Conservation (phyloP, 352 stramenopile species). For the Lagenidium sp. region DNA sequence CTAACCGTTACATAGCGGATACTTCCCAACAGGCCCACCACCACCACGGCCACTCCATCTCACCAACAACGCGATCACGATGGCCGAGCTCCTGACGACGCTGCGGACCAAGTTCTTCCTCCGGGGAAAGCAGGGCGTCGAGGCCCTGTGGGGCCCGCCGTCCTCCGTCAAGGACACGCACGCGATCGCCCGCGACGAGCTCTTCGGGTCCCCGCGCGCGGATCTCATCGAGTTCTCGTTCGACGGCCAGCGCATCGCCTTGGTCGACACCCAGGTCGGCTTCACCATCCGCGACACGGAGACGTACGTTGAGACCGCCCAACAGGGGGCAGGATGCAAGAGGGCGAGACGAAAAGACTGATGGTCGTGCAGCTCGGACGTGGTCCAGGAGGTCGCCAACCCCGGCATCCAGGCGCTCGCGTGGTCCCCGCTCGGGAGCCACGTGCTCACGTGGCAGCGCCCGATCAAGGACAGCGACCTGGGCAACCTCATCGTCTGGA, state of each 20-base stretch:
- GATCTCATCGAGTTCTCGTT: slow-evolving; percentile 72
- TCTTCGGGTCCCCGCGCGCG: slow-evolving; percentile 29
- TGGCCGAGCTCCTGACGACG: slow-evolving; percentile 9
- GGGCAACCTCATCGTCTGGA: slow-evolving; percentile 84
- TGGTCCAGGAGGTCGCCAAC: slow-evolving; percentile 55
- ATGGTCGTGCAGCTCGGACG: slow-evolving; percentile 20
- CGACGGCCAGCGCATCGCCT: slow-evolving; percentile 54
- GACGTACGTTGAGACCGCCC: slow-evolving; percentile 26
- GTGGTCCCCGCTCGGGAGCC: slow-evolving; percentile 75
- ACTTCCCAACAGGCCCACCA: too few species aligned
- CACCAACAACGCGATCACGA: too few species aligned
- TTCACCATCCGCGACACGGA: slow-evolving; percentile 66
- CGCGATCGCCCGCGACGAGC: slow-evolving; percentile 44
- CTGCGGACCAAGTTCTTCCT: slow-evolving; percentile 82
- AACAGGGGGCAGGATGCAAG: too few species aligned
- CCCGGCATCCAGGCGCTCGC: slow-evolving; percentile 64
- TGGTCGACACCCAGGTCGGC: slow-evolving; percentile 49
- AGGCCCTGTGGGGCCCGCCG: slow-evolving; percentile 64
- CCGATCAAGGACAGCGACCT: slow-evolving; percentile 56
- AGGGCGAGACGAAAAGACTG: too few species aligned
- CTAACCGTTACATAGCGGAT: slow-evolving; percentile 1
- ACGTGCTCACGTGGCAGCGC: slow-evolving; percentile 85
- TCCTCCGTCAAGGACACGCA: slow-evolving; percentile 33
- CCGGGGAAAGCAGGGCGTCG: slow-evolving; percentile 64
- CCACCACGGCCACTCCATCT: too few species aligned